Percentiles rank a stretch among this genome's conserved stretches.
These are phyloP conservation scores for Saccharomyces eubayanus DNA, from an alignment of 805 yeast species.

Conservation along the genomic window DNA sequence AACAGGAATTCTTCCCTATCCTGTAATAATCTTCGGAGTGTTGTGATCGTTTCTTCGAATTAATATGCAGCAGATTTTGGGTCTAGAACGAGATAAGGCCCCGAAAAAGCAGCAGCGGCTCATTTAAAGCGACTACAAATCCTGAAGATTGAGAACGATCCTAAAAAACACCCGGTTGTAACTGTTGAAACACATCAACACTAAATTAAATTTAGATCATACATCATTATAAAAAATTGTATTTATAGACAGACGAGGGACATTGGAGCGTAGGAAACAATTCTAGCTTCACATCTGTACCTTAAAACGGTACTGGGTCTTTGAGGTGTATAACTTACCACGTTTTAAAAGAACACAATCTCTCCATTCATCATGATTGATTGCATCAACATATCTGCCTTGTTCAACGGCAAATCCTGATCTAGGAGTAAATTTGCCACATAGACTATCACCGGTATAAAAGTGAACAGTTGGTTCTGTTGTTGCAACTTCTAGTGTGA, in stretches of 20 bases:
- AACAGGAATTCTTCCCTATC: no score
- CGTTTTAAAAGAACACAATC: slow-evolving; percentile 40
- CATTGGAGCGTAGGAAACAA: neutral
- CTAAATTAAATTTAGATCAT: neutral
- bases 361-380: slow-evolving; percentile 40
- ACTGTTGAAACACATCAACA: no score
- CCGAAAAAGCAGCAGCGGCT: no score
- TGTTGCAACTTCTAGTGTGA: slow-evolving; percentile 38
- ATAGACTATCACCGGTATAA: slow-evolving; percentile 50
- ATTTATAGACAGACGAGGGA: neutral
- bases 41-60: no score
- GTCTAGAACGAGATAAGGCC: no score
- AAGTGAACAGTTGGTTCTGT: slow-evolving; percentile 64
- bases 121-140: no score
- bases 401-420: slow-evolving; percentile 60
- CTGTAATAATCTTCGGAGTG: no score
- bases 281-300: neutral
- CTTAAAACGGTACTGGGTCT: slow-evolving; percentile 6
- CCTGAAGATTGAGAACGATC: no score
- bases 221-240: neutral
- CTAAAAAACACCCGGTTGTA: no score
- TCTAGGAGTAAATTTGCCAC: slow-evolving; percentile 32
- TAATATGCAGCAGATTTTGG: no score
- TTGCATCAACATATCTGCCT: slow-evolving; percentile 49
- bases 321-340: slow-evolving; percentile 48